These are phyloP conservation scores for Erodium texanum DNA, from an alignment of 441 rosid genomes.

Conservation along the genomic window DNA sequence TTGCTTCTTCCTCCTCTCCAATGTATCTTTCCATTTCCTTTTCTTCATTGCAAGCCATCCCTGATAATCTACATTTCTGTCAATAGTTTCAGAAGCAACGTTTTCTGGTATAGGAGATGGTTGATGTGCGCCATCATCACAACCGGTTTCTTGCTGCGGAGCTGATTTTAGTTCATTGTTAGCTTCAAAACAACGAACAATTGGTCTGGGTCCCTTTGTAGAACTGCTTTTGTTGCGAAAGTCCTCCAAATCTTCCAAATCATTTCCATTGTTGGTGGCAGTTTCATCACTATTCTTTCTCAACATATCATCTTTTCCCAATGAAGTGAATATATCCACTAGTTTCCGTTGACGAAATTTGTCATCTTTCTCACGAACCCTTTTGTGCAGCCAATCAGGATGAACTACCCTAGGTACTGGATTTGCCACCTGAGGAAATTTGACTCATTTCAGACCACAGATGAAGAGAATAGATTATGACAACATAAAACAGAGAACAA, in stretches of 20 bases:
- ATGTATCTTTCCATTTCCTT: slow-evolving; percentile 75
- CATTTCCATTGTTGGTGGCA: slow-evolving; percentile 21
- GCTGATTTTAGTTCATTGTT: slow-evolving; percentile 30
- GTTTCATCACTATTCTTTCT: slow-evolving; percentile 22
- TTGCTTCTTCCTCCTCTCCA: slow-evolving; percentile 65
- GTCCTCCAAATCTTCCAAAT: slow-evolving; percentile 74
- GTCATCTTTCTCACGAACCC: slow-evolving; percentile 90
- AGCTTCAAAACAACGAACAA: slow-evolving; percentile 53
- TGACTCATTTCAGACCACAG: slow-evolving; percentile 21
- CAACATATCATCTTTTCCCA: slow-evolving; percentile 31
- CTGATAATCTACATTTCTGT: slow-evolving; percentile 68
- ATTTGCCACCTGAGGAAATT: slow-evolving; percentile 61
- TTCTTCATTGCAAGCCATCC: slow-evolving; percentile 96
- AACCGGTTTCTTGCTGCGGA: slow-evolving; percentile 21
- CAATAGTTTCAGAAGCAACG: slow-evolving; percentile 42
- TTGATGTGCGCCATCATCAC: slow-evolving; percentile 21
- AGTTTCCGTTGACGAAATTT: slow-evolving; percentile 81
- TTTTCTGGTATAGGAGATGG: slow-evolving; percentile 26
- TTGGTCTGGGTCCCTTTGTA: slow-evolving; percentile 52
- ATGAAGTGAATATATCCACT: slow-evolving; percentile 52
- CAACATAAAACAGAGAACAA: slow-evolving; percentile 19
- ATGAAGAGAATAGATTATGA: slow-evolving; percentile 12
- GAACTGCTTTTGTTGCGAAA: slow-evolving; percentile 44
- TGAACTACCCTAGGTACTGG: slow-evolving; percentile 97
- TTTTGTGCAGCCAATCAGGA: slow-evolving; percentile 98